These are phyloP conservation scores for Rhytidiadelphus loreus DNA, from an alignment of 225 moss, liverwort and hornwort genomes.

Conservation along the genomic window DNA sequence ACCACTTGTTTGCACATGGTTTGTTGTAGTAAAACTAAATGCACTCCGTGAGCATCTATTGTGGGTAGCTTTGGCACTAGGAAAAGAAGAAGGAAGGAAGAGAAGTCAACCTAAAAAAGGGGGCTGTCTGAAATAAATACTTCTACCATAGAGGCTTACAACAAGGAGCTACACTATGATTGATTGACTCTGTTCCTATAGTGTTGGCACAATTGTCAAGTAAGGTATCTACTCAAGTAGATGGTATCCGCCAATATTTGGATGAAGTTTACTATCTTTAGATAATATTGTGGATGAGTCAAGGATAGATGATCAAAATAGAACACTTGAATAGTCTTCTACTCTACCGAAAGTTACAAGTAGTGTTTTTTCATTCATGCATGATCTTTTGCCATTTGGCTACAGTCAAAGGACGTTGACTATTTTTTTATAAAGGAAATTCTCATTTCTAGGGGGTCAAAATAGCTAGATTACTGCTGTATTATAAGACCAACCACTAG, in stretches of 20 bases:
- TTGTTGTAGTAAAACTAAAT: too few species aligned
- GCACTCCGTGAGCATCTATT: too few species aligned
- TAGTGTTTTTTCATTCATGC: too few species aligned
- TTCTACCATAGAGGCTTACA: too few species aligned
- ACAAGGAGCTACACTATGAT: neutral
- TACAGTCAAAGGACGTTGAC: rapidly evolving
- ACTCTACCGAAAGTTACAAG: too few species aligned
- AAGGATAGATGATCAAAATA: neutral
- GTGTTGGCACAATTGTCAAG: neutral
- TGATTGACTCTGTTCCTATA: neutral
- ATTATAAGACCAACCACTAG: neutral
- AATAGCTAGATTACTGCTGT: neutral
- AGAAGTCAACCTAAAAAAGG: too few species aligned
- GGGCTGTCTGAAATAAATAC: too few species aligned
- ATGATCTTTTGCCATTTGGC: neutral
- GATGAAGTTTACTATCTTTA: neutral
- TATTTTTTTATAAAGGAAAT: rapidly evolving
- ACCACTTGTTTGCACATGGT: too few species aligned
- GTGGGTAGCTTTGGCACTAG: too few species aligned
- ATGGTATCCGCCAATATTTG: neutral
- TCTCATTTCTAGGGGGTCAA: neutral
- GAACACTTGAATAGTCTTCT: too few species aligned
- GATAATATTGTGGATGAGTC: neutral
- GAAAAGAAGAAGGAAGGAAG: too few species aligned
- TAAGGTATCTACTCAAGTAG: neutral